phyloP scores from a whole-genome alignment of 352 stramenopile genomes.

The Pseudoperonospora humuli region DNA sequence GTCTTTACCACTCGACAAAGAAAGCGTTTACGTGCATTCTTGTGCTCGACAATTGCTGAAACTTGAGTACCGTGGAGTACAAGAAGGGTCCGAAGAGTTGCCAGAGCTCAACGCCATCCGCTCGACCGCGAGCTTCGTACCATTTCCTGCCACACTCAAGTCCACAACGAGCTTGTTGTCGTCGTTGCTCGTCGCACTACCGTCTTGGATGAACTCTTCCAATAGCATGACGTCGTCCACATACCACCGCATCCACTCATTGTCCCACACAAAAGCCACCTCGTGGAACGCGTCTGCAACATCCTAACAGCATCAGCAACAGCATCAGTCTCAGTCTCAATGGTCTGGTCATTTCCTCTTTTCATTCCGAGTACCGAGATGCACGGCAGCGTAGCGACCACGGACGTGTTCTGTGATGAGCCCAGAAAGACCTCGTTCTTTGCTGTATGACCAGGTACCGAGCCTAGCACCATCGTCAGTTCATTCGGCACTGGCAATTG shows the following conservation, averaged over 20 bases:
- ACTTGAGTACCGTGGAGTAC: conserved; percentile 23
- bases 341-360: neutral
- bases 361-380: conserved; percentile 12
- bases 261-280: conserved; percentile 38
- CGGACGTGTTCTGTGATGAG: conserved; percentile 27
- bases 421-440: conserved; percentile 19
- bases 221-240: conserved; percentile 41
- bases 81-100: conserved; percentile 25
- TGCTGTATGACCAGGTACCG: conserved; percentile 3
- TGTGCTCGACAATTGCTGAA: conserved; percentile 38
- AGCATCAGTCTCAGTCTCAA: neutral
- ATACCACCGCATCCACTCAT: conserved; percentile 51
- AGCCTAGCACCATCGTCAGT: conserved; percentile 23
- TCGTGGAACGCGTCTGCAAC: conserved; percentile 21
- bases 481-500: conserved; percentile 10
- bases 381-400: conserved; percentile 34
- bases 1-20: neutral
- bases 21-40: conserved; percentile 21
- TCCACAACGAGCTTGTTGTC: conserved; percentile 13
- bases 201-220: conserved; percentile 28
- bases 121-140: conserved; percentile 14
- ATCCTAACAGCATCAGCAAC: conserved; percentile 23
- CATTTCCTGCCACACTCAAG: conserved; percentile 13
- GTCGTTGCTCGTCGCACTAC: neutral
- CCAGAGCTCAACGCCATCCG: conserved; percentile 18